Base-by-base conservation (phyloP, 352 stramenopile genomes). In the Phytopythium oedochilum region DNA sequence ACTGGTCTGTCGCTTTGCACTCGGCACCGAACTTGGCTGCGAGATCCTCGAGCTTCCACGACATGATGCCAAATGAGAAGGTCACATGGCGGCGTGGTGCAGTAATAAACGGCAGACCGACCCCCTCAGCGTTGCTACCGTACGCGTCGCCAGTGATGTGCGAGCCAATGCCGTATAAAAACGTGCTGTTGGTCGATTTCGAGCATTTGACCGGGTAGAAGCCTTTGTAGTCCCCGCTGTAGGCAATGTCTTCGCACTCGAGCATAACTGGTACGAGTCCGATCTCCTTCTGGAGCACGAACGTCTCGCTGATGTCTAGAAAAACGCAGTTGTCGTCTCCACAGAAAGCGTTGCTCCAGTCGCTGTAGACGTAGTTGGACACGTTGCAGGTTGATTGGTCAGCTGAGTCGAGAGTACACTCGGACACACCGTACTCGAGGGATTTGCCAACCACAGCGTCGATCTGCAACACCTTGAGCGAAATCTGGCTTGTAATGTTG, bases 121-220 rank as follows among this genome's bases (percentile, higher is more conserved):
- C 26, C 10, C 3, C 5, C 29, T 12, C 17, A n/a, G 18, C 20
- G 45, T 52, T 52, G 26, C 26, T 38, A 1, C 63, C 63, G 45
- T 70, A 84, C 12, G 67, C 59, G 25, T 77, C 66, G 17, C 66
- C 74, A 2, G 61, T 52, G 51, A 84, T 73, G 60, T 78, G 75
- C 51, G 73, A 78, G 14, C 69, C 67, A 51, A 79, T 66, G 20
- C 66, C 69, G 40, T 73, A 79, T 2, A 79, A 20, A 12, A 84
- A 59, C 9, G 60, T 63, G 22, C 63, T 46, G 52, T 81, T 68
- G 0, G 39, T 28, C 2, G 68, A 20, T 14, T 63, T 59, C 0
- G 44, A 42, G 35, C 74, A 82, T 17, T 71, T 23, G 11, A 34
- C 61, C 1, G 69, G 71, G 49, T 61, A 78, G 48, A 68, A 84